phyloP scores from a whole-genome alignment of 352 stramenopile genomes.

The Pythium folliculosum region DNA sequence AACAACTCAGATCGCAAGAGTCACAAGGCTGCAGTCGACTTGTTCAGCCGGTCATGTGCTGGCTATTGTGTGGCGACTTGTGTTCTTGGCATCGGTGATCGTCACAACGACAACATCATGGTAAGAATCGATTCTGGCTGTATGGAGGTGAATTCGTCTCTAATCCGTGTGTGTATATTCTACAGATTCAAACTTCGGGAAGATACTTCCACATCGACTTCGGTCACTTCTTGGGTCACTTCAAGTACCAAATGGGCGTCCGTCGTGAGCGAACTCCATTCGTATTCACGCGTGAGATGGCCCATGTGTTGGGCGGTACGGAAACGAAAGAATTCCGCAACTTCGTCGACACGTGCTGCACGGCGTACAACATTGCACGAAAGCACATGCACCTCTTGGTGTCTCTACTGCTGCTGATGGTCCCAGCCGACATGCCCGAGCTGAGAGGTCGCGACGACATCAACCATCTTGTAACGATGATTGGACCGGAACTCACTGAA shows the following conservation, averaged over 20 bases:
- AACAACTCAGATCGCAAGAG: constrained; percentile 77
- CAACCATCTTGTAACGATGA: constrained; percentile 81
- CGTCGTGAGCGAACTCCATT: constrained; percentile 84
- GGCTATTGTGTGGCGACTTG: constrained; percentile 95
- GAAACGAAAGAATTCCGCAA: constrained; percentile 72
- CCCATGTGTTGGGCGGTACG: constrained; percentile 77
- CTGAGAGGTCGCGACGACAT: constrained; percentile 80
- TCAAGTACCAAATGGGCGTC: constrained; percentile 89
- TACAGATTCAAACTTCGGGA: constrained; percentile 66
- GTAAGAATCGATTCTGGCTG: constrained; percentile 33
- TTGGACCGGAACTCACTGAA: constrained; percentile 72
- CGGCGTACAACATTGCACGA: constrained; percentile 73
- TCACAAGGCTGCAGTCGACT: constrained; percentile 66
- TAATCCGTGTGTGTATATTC: neutral
- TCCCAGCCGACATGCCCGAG: constrained; percentile 87
- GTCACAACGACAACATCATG: constrained; percentile 97
- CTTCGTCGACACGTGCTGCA: constrained; percentile 74
- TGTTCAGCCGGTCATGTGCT: constrained; percentile 88
- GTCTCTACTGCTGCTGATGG: constrained; percentile 83
- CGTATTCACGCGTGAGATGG: constrained; percentile 90
- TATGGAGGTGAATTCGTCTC: neutral
- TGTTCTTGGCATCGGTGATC: constrained; percentile 93
- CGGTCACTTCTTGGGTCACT: constrained; percentile 85
- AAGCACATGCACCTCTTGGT: constrained; percentile 89
- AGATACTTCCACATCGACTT: constrained; percentile 92